A percentile compares a stretch with the other conserved stretches of the same genome.
phyloP scores from a whole-genome alignment of 345 rosid genomes.

The Lenwebbia sp. region DNA sequence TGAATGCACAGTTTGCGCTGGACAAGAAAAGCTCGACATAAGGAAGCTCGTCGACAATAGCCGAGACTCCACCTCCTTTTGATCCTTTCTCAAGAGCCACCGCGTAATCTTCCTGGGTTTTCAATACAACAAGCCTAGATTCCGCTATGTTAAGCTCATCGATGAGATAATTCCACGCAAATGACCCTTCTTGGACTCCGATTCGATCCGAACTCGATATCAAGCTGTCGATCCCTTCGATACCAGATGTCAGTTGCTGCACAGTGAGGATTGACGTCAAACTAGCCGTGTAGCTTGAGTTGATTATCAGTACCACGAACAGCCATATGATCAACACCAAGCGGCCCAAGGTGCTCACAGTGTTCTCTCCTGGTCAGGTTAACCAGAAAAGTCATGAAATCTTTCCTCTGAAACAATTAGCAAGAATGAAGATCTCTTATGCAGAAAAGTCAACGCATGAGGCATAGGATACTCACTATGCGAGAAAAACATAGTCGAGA shows the following conservation, averaged over 20 bases:
- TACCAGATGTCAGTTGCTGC: conserved; percentile 68
- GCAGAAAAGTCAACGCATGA: background rate
- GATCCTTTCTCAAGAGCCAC: conserved; percentile 54
- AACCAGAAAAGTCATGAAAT: background rate
- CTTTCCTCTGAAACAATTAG: background rate
- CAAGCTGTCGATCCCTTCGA: conserved; percentile 72
- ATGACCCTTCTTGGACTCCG: conserved; percentile 86
- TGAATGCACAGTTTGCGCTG: conserved; percentile 46
- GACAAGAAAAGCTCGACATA: conserved; percentile 75
- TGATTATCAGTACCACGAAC: conserved; percentile 85
- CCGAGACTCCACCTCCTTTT: conserved; percentile 63
- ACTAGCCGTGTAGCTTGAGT: conserved; percentile 96
- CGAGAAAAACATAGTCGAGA: conserved; percentile 98
- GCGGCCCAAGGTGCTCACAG: conserved; percentile 75
- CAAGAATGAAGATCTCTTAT: background rate
- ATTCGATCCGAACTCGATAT: conserved; percentile 54
- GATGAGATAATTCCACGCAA: conserved; percentile 63
- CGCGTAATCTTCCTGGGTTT: conserved; percentile 36
- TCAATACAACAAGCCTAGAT: conserved; percentile 52
- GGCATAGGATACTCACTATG: conserved; percentile 55
- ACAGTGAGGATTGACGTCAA: conserved; percentile 92
- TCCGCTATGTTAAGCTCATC: conserved; percentile 72
- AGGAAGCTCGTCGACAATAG: conserved; percentile 93
- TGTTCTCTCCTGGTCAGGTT: conserved; percentile 68
- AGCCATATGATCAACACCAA: conserved; percentile 84